Conservation (phyloP, 1,284 basidiomycete genomes). For the Boletus semigastroideus region DNA sequence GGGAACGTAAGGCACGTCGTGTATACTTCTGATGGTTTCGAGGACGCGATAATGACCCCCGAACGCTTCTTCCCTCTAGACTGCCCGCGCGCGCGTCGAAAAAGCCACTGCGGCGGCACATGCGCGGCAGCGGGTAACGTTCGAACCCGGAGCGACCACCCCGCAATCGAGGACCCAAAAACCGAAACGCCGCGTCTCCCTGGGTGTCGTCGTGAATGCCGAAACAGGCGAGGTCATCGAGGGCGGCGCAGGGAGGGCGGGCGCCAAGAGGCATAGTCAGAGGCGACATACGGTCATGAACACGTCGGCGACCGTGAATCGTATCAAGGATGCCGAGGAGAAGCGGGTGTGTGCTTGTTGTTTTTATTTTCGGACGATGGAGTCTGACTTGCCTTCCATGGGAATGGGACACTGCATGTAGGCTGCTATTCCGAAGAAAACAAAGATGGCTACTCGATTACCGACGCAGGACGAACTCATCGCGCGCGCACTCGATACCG, state of each 20-base stretch:
- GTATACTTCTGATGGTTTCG: not conserved
- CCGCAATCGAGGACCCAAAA: constrained; percentile 36
- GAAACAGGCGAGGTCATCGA: constrained; percentile 56
- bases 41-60: not conserved
- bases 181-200: constrained; percentile 50
- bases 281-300: constrained; percentile 65
- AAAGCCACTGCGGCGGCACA: constrained; percentile 65
- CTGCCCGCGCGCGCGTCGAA: constrained; percentile 53
- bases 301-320: constrained; percentile 58
- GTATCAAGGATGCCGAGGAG: constrained; percentile 62
- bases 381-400: constrained; percentile 3
- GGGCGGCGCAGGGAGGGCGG: constrained; percentile 16
- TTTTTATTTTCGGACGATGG: not conserved
- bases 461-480: constrained; percentile 82
- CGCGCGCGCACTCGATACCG: constrained; percentile 77
- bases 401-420: constrained; percentile 20
- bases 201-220: constrained; percentile 53
- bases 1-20: constrained; percentile 49
- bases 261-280: constrained; percentile 58
- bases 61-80: constrained; percentile 36
- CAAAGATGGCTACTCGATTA: constrained; percentile 46
- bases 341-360: constrained; percentile 47
- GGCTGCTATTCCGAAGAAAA: constrained; percentile 62
- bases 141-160: constrained; percentile 48
- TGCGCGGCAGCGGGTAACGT: constrained; percentile 60